Evolutionary conservation across 2,329 filamentous ascomycete genomes (phyloP).

Genomic region (Beauveria varroae): DNA sequence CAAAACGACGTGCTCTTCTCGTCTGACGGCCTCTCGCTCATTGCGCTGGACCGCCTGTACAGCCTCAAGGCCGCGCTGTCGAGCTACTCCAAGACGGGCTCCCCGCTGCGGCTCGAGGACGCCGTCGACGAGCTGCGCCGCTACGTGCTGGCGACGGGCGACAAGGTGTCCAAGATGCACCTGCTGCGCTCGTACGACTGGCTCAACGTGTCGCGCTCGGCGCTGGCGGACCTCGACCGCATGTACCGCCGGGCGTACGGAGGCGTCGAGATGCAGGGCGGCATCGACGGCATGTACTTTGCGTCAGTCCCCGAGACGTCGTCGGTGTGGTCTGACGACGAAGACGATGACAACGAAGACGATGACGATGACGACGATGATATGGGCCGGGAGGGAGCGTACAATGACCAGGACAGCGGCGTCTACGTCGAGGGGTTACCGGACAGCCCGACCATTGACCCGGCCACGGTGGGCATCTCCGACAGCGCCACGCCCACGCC

Average conservation of each 20-base stretch:
- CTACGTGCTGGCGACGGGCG: slow-evolving; percentile 46
- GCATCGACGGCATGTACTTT: slow-evolving; percentile 33
- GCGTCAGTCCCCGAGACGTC: neutral
- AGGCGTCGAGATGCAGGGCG: slow-evolving; percentile 35
- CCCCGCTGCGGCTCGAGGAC: slow-evolving; percentile 43
- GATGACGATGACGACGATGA: slow-evolving; percentile 8
- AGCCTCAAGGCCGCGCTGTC: slow-evolving; percentile 55
- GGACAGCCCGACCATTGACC: neutral
- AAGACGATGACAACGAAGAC: neutral
- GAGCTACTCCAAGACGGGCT: slow-evolving; percentile 43
- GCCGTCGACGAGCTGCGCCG: slow-evolving; percentile 57
- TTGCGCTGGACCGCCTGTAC: slow-evolving; percentile 56
- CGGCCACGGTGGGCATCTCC: neutral
- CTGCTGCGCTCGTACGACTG: slow-evolving; percentile 50
- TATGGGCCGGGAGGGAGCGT: neutral
- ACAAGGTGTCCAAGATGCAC: slow-evolving; percentile 41
- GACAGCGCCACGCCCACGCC: neutral
- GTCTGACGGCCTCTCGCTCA: slow-evolving; percentile 49
- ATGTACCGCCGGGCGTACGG: slow-evolving; percentile 53
- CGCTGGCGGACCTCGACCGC: slow-evolving; percentile 45
- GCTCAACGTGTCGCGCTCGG: slow-evolving; percentile 42
- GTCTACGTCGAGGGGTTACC: neutral
- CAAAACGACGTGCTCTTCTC: slow-evolving; percentile 57
- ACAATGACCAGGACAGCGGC: neutral
- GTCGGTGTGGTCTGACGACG: slow-evolving; percentile 2